Conservation (phyloP, 306 rosid species). For the Lathyrus aphaca region DNA sequence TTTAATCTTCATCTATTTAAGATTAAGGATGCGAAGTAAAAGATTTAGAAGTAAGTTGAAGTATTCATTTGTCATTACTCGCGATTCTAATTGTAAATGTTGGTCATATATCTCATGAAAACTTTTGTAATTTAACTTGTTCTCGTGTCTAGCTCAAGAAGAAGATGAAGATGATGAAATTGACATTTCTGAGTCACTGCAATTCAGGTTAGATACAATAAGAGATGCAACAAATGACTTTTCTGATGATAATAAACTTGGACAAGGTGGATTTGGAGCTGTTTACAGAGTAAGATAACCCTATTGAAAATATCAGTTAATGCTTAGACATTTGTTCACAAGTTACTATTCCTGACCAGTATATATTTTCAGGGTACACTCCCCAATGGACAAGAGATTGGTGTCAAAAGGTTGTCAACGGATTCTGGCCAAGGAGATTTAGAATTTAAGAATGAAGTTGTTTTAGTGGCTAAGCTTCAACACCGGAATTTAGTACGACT, state of each 20-base stretch:
- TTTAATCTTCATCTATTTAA: conserved; percentile 30
- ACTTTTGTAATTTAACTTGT: background rate
- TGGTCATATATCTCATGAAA: background rate
- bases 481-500: conserved; percentile 35
- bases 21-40: conserved; percentile 25
- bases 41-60: conserved; percentile 33
- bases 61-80: too few species aligned
- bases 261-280: conserved; percentile 45
- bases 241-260: conserved; percentile 39
- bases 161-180: conserved; percentile 18
- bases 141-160: background rate
- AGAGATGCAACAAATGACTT: conserved; percentile 39
- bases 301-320: background rate
- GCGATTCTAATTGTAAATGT: background rate
- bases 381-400: conserved; percentile 25
- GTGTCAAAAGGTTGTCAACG: conserved; percentile 34
- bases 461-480: conserved; percentile 36
- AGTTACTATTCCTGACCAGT: background rate
- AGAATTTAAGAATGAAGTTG: conserved; percentile 53
- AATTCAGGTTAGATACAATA: conserved; percentile 33
- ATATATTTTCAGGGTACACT: conserved; percentile 34
- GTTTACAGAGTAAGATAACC: conserved; percentile 35
- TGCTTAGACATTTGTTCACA: background rate
- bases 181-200: conserved; percentile 9
- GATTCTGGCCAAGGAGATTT: conserved; percentile 30